Base-by-base conservation (phyloP, 805 yeast species). In the Starmerella cellae region DNA sequence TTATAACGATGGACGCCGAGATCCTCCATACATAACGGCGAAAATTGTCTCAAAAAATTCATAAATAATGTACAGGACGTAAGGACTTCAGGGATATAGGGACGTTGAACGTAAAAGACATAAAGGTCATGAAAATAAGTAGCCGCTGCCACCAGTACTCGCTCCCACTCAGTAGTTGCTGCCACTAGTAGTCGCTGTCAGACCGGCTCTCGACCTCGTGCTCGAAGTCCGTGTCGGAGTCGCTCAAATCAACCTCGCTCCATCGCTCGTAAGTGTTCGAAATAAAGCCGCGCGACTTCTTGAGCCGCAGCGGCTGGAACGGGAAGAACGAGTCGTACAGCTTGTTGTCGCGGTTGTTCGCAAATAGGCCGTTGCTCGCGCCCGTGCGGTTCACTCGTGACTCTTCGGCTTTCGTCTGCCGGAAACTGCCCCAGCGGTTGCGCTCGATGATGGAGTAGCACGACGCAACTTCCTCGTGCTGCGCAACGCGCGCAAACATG, bases 241-340 rank as follows among this genome's bases (percentile, higher is more conserved):
- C 61, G n/a, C 51, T 56, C 5, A 66, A 70, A 16, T 65, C 65
- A 39, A 77, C 82, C 34, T 75, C 85, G 29, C 70, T 70, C 97
- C 97, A 88, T 54, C 85, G 91, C 22, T 87, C 75, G 55, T 77
- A 81, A 45, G 70, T 68, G 5, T 62, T 67, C 26, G 69, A 65
- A 43, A 91, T 63, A 27, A 74, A 58, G 31, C 62, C 59, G 53
- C 77, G 74, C 37, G 82, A 72, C 10, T 62, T 62, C 35, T 77
- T 79, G 48, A 88, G 69, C 39, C 81, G 74, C 47, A 91, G 62
- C 1, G 98, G 98, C 65, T 88, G 97, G 59, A 82, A 88, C 11
- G 98, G 98, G 62, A 88, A 88, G 59, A 84, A 88, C n/a, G 91
- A 85, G 59, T 87, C 95, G 40, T 88, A 67, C 55, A 84, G 94